Evolutionary conservation across 768 basidiomycete species (phyloP).

Genomic region (Suillus clintonianus): DNA sequence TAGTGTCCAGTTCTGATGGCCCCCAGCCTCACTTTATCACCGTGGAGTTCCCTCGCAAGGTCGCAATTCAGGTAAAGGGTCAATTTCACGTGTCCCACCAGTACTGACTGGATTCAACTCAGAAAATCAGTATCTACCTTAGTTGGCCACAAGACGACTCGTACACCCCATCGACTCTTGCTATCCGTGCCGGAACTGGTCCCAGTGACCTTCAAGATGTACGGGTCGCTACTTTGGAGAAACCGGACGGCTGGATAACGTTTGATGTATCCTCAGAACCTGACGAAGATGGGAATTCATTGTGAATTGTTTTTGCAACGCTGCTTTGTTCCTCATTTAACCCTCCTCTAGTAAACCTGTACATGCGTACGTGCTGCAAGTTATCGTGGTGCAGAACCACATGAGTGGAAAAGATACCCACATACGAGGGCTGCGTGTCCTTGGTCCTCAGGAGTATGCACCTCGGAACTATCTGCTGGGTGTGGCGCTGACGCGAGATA

Average conservation of each 20-base stretch:
- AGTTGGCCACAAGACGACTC: slow-evolving; percentile 89
- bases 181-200: slow-evolving; percentile 90
- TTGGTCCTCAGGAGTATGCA: slow-evolving; percentile 80
- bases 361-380: slow-evolving; percentile 86
- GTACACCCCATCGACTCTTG: slow-evolving; percentile 91
- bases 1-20: slow-evolving; percentile 72
- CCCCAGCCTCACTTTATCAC: slow-evolving; percentile 97
- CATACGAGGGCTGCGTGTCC: slow-evolving; percentile 86
- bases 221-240: slow-evolving; percentile 78
- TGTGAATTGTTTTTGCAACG: slow-evolving; percentile 49
- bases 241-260: slow-evolving; percentile 94
- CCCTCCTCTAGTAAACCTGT: slow-evolving; percentile 68
- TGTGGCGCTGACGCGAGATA: slow-evolving; percentile 7
- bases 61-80: slow-evolving; percentile 76
- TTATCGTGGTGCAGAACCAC: slow-evolving; percentile 90
- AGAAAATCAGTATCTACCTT: slow-evolving; percentile 89
- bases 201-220: slow-evolving; percentile 92
- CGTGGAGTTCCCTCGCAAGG: slow-evolving; percentile 87
- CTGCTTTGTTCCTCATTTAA: background rate
- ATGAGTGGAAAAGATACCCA: slow-evolving; percentile 99
- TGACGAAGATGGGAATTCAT: slow-evolving; percentile 75
- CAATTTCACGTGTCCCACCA: background rate
- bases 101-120: background rate
- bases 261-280: slow-evolving; percentile 82
- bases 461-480: background rate